Percentiles rank a stretch among this genome's conserved stretches.
Conservation (phyloP, 768 basidiomycete species). For the Hygrocybe punicea region DNA sequence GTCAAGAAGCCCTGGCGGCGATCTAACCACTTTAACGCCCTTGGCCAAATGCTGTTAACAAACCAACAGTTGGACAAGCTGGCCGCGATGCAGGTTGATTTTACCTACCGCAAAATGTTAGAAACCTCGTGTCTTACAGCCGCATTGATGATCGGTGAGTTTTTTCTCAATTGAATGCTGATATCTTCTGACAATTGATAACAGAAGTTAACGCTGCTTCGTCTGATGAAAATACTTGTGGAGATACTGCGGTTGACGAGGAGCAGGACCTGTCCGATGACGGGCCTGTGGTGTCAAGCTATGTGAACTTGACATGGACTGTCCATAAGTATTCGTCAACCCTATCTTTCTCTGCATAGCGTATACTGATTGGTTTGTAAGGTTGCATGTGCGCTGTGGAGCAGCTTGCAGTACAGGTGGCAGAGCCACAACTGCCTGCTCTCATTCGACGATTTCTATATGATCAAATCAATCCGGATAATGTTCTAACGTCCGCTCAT, state of each 20-base stretch:
- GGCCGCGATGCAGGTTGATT: constrained; percentile 12
- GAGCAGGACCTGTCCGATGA: too few species aligned
- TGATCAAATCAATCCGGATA: constrained; percentile 7
- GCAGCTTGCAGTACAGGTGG: not conserved
- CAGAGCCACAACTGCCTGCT: not conserved
- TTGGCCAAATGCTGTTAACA: constrained; percentile 37
- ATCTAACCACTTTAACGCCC: constrained; percentile 29
- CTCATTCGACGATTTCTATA: constrained; percentile 19
- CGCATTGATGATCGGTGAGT: not conserved
- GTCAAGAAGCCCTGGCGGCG: constrained; percentile 36
- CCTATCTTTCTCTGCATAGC: too few species aligned
- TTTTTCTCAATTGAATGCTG: not conserved
- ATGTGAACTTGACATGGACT: too few species aligned
- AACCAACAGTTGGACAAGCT: constrained; percentile 33
- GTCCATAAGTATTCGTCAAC: too few species aligned
- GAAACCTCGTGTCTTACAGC: not conserved
- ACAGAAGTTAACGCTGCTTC: not conserved
- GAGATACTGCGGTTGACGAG: too few species aligned
- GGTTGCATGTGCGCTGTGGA: not conserved
- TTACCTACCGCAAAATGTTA: constrained; percentile 17
- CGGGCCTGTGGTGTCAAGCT: too few species aligned
- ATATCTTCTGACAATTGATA: not conserved
- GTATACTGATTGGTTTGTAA: not conserved
- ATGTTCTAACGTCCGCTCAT: not conserved
- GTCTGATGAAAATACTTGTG: too few species aligned